These are phyloP conservation scores for Lecanicillium sp. DNA, from an alignment of 2,329 filamentous ascomycete species.

Conservation along the genomic window DNA sequence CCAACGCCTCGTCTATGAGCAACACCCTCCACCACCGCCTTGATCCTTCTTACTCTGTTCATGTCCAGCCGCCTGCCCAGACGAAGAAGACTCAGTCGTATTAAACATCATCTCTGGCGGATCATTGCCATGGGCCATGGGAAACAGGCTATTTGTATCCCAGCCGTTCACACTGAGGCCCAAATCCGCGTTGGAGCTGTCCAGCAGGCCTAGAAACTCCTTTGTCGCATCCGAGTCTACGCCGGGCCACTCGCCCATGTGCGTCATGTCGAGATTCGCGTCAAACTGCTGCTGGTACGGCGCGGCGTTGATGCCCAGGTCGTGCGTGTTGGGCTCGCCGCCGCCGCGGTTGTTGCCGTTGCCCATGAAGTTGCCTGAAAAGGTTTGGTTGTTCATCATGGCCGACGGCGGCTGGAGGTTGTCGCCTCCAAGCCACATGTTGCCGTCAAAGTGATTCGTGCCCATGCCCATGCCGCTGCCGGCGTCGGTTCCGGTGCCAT, in stretches of 20 bases:
- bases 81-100: too few species aligned
- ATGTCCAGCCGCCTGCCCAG: too few species aligned
- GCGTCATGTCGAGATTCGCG: background rate
- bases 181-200: background rate
- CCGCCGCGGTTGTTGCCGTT: background rate
- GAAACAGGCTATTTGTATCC: too few species aligned
- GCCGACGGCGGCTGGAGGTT: background rate
- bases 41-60: too few species aligned
- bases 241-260: conserved; percentile 2
- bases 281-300: background rate
- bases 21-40: too few species aligned
- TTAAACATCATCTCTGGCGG: too few species aligned
- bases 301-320: background rate
- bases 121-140: too few species aligned
- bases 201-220: conserved; percentile 5
- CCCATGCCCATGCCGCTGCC: too few species aligned
- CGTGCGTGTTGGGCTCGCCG: background rate
- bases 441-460: too few species aligned
- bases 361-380: background rate
- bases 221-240: conserved; percentile 4
- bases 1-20: too few species aligned
- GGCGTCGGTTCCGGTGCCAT: background rate
- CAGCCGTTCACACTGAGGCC: too few species aligned
- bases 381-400: background rate
- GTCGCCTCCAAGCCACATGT: too few species aligned